These are phyloP conservation scores for Houttuynia cordata DNA, from an alignment of 164 flowering plant genomes.

Conservation along the genomic window DNA sequence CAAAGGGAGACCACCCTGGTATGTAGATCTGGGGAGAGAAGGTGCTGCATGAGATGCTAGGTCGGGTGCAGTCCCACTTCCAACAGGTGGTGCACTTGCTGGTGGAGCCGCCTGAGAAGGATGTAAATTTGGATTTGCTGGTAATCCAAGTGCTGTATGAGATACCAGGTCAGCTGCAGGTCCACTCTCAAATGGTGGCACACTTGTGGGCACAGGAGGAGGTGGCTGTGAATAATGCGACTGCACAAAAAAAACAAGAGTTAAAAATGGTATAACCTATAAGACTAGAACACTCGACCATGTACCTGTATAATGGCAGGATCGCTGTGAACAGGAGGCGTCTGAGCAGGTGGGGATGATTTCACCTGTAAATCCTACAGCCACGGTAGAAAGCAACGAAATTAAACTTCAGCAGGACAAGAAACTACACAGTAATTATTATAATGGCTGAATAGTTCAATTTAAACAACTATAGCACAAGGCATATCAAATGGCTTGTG, in stretches of 20 bases:
- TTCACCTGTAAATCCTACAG: constrained; percentile 89
- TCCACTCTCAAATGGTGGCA: constrained; percentile 45
- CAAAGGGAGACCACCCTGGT: constrained; percentile 63
- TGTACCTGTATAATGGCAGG: constrained; percentile 89
- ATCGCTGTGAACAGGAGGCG: constrained; percentile 57
- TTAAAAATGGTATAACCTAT: not conserved
- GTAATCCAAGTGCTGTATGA: constrained; percentile 21
- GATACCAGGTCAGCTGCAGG: constrained; percentile 37
- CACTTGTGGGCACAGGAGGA: constrained; percentile 35
- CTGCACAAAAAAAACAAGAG: constrained; percentile 28
- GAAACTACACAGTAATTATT: not conserved
- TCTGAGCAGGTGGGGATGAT: constrained; percentile 67
- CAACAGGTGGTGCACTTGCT: not conserved
- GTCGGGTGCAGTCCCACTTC: constrained; percentile 38
- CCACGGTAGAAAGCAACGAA: constrained; percentile 1
- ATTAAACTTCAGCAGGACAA: not conserved
- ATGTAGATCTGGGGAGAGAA: constrained; percentile 43
- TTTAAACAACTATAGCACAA: not conserved
- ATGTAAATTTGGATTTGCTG: not conserved
- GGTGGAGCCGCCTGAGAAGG: not conserved
- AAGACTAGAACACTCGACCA: not conserved
- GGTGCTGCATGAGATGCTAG: constrained; percentile 36
- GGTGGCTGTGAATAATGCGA: constrained; percentile 71
- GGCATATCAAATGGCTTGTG: not conserved
- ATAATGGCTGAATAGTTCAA: not conserved